phyloP scores from a whole-genome alignment of 1,284 basidiomycete genomes.

The Puccinia polysora region DNA sequence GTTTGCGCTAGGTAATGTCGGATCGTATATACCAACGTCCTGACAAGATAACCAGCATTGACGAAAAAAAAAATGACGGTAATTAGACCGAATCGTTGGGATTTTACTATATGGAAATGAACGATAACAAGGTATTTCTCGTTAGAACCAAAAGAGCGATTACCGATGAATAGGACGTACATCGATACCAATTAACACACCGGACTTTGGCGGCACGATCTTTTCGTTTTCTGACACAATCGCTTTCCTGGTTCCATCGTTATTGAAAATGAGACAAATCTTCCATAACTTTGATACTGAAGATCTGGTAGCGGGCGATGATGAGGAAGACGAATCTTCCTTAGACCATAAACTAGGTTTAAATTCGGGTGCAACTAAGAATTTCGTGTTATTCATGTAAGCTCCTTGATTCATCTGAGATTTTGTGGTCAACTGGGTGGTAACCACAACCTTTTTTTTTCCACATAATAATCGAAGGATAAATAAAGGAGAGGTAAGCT shows the following conservation, averaged over 20 bases:
- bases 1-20: not conserved
- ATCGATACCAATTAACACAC: not conserved
- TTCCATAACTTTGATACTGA: not conserved
- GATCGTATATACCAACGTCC: constrained; percentile 4
- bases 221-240: constrained; percentile 5
- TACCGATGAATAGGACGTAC: not conserved
- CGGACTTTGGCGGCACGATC: not conserved
- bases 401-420: not conserved
- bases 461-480: not conserved
- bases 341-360: constrained; percentile 12
- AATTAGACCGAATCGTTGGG: not conserved
- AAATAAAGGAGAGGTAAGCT: not conserved
- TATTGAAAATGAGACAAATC: constrained; percentile 5
- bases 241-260: not conserved
- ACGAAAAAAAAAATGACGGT: not conserved
- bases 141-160: not conserved
- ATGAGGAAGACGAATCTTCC: constrained; percentile 6
- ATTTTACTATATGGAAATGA: no score
- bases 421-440: constrained; percentile 17
- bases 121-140: not conserved
- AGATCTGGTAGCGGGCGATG: no score
- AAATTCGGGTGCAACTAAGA: constrained; percentile 17
- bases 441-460: constrained; percentile 2
- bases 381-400: not conserved
- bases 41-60: constrained; percentile 1